Conservation (phyloP, 164 flowering plant genomes). For the Dillenia turbinata region DNA sequence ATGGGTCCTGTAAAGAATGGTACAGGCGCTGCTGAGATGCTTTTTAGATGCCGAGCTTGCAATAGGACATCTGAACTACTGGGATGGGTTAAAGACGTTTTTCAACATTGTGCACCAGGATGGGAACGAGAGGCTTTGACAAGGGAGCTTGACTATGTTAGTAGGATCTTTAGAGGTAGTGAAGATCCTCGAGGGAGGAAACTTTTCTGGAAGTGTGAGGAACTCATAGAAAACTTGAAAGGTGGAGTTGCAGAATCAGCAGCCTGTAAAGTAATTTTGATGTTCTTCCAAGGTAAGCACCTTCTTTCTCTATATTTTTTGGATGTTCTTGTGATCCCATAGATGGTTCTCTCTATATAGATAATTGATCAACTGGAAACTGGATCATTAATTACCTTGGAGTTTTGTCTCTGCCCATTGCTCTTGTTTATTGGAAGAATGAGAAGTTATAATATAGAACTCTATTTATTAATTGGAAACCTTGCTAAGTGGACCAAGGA, state of each 20-base stretch:
- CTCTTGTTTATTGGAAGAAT: background rate
- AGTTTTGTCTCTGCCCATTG: background rate
- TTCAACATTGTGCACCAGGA: constrained; percentile 91
- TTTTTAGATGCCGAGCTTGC: constrained; percentile 89
- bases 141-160: constrained; percentile 85
- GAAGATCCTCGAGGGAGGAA: constrained; percentile 86
- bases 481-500: too few relatives aligned
- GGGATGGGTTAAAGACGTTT: constrained; percentile 98
- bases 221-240: constrained; percentile 76
- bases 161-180: constrained; percentile 87
- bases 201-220: constrained; percentile 89
- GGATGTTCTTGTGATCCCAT: background rate
- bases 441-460: too few relatives aligned
- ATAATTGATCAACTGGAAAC: background rate
- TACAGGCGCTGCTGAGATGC: constrained; percentile 70
- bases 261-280: constrained; percentile 64
- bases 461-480: too few relatives aligned
- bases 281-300: constrained; percentile 76
- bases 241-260: constrained; percentile 61
- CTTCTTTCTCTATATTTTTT: background rate
- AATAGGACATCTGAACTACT: constrained; percentile 81
- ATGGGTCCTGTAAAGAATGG: constrained; percentile 77
- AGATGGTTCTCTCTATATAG: background rate
- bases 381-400: too few relatives aligned
- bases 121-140: constrained; percentile 82